These are phyloP conservation scores for Hypoxylon sp. DNA, from an alignment of 2,329 filamentous ascomycete genomes.

Conservation along the genomic window DNA sequence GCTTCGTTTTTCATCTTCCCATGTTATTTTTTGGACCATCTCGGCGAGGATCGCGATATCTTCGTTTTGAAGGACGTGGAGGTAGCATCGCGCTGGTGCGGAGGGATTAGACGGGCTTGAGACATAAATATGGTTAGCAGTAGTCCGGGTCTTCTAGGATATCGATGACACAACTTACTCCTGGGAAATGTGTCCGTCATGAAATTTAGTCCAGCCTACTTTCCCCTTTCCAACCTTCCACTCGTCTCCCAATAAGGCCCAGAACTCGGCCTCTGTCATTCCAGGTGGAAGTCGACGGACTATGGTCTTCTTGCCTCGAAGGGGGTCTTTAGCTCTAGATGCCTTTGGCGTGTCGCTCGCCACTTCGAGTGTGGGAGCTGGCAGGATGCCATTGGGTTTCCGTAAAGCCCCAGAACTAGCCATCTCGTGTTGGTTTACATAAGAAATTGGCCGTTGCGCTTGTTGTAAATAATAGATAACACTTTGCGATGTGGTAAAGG, in stretches of 20 bases:
- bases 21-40: constrained; percentile 73
- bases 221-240: constrained; percentile 86
- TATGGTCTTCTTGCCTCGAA: constrained; percentile 82
- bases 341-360: constrained; percentile 55
- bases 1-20: constrained; percentile 85
- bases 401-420: constrained; percentile 42
- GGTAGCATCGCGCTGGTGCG: constrained; percentile 80
- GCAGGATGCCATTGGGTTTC: constrained; percentile 65
- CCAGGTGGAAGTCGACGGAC: constrained; percentile 88
- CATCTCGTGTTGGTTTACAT: constrained; percentile 14
- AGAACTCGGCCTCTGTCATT: constrained; percentile 83
- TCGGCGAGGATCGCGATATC: constrained; percentile 76
- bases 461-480: background rate
- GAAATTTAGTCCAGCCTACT: constrained; percentile 83
- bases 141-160: constrained; percentile 22
- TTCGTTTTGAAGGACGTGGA: constrained; percentile 81
- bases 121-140: constrained; percentile 12
- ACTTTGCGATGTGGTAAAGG: background rate
- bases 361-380: constrained; percentile 60
- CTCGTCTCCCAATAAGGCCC: constrained; percentile 76
- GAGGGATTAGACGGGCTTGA: constrained; percentile 85
- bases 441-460: background rate
- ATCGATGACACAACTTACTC: constrained; percentile 69
- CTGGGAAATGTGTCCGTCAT: constrained; percentile 77
- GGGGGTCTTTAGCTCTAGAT: constrained; percentile 62